Evolutionary conservation across 2,329 filamentous ascomycete genomes (phyloP).

Genomic region (Xylariaceae sp.): DNA sequence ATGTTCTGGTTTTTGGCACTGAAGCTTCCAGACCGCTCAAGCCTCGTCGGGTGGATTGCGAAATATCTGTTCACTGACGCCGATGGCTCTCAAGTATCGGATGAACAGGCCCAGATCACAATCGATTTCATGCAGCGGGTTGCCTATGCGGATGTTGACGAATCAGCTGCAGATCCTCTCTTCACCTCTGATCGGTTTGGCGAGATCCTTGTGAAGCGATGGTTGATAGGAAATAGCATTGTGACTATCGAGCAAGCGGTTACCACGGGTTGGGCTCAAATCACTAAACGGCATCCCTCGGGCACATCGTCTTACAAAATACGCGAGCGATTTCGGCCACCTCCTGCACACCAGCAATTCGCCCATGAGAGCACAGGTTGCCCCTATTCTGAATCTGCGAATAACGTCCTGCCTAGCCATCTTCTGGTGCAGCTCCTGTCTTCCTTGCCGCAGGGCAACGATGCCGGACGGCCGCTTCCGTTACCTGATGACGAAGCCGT

Average conservation of each 20-base stretch:
- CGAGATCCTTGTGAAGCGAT: constrained; percentile 58
- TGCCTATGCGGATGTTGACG: constrained; percentile 76
- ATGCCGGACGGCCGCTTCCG: constrained; percentile 60
- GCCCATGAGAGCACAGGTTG: constrained; percentile 42
- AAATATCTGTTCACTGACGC: constrained; percentile 76
- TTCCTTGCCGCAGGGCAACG: constrained; percentile 49
- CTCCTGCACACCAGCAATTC: constrained; percentile 48
- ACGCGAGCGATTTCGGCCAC: constrained; percentile 51
- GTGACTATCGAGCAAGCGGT: constrained; percentile 67
- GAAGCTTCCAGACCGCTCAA: constrained; percentile 74
- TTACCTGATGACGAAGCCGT: constrained; percentile 65
- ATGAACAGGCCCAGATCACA: constrained; percentile 89
- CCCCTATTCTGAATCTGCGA: constrained; percentile 42
- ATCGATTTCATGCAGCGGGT: constrained; percentile 92
- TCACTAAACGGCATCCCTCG: constrained; percentile 66
- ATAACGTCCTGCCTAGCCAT: constrained; percentile 64
- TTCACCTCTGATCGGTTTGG: constrained; percentile 60
- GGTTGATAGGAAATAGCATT: constrained; percentile 67
- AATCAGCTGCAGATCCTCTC: constrained; percentile 59
- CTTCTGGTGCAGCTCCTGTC: constrained; percentile 63
- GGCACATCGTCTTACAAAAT: constrained; percentile 54
- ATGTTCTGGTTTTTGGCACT: constrained; percentile 94
- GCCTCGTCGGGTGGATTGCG: constrained; percentile 83
- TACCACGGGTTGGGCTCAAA: constrained; percentile 58
- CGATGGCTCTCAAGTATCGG: constrained; percentile 65